Evolutionary conservation across 2,329 filamentous ascomycete genomes (phyloP).

Genomic region (Fusarium sp.): DNA sequence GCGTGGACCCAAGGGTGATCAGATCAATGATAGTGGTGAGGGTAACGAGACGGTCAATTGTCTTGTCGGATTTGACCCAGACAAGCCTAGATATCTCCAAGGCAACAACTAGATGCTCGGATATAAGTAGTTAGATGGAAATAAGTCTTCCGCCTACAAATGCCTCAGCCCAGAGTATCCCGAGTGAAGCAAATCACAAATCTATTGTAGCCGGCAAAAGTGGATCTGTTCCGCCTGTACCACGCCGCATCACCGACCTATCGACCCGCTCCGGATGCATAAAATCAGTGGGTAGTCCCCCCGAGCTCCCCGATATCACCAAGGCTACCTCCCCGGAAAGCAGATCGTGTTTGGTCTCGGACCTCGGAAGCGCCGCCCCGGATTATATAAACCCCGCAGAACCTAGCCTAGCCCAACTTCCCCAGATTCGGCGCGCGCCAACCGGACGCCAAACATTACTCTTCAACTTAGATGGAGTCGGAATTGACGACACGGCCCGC

Average conservation of each 20-base stretch:
- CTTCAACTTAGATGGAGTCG: not conserved
- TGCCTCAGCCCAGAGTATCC: not conserved
- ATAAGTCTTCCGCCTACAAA: not conserved
- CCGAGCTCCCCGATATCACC: not conserved
- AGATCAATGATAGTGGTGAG: constrained; percentile 38
- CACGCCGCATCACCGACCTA: not conserved
- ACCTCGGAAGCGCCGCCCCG: constrained; percentile 2
- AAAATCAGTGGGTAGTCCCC: not conserved
- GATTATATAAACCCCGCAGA: constrained; percentile 32
- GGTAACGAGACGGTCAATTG: constrained; percentile 39
- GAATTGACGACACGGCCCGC: not conserved
- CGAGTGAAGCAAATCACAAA: not conserved
- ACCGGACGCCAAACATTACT: constrained; percentile 25
- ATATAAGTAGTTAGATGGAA: not conserved
- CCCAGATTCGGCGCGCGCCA: constrained; percentile 7
- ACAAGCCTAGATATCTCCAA: constrained; percentile 28
- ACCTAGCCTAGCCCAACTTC: constrained; percentile 3
- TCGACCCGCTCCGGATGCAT: not conserved
- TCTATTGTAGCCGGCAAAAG: not conserved
- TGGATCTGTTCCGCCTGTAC: not conserved
- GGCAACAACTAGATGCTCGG: not conserved
- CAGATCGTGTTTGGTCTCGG: not conserved
- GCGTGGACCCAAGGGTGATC: constrained; percentile 27
- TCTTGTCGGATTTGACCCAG: constrained; percentile 36
- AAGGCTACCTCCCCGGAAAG: not conserved